Base-by-base conservation (phyloP, 306 rosid genomes). In the Cucurbita argyrosperma region DNA sequence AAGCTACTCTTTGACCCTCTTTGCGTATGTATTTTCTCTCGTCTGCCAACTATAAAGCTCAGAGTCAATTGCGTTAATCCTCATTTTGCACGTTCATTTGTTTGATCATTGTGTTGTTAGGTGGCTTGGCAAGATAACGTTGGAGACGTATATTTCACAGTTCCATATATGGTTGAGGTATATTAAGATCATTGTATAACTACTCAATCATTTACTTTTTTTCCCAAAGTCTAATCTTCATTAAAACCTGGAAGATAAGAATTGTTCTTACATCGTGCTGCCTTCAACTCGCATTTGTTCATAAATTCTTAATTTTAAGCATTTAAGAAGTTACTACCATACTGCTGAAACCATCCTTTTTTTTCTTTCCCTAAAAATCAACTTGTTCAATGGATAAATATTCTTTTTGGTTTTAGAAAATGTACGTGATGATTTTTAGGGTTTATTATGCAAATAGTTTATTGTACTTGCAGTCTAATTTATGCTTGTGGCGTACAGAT, bases 81-180 rank as follows among this genome's bases (percentile, higher is more conserved):
- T 59, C 79, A 74, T 62, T 59, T 40, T 68, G 58, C 72, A 63
- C 52, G 72, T 76, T 45, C n/a, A n/a, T n/a, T 79, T 74, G 37
- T 51, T 62, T 38, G 61, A 49, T 70, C 57, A 37, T 64, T 80
- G 72, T 38, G 30, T 80, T 78, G 79, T 76, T 86, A 95, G 97
- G 79, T 95, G 96, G 96, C 99, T 95, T 79, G 99, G 99, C 79
- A 95, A 95, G 90, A 79, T 95, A 77, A 95, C 99, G 70, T 84
- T 95, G 82, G 99, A 95, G 88, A 91, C 99, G 35, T 91, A 95
- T 83, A 95, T 95, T 87, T 91, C 99, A 78, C 99, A 95, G 82
- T 91, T 95, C 84, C 99, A 95, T 78, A 95, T 95, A 79, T 95
- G 99, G 99, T 85, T 95, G 92, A 95, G 99, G 99, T 95, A 75